These are phyloP conservation scores for Diaporthe velutina DNA, from an alignment of 2,329 filamentous ascomycete species.

Conservation along the genomic window DNA sequence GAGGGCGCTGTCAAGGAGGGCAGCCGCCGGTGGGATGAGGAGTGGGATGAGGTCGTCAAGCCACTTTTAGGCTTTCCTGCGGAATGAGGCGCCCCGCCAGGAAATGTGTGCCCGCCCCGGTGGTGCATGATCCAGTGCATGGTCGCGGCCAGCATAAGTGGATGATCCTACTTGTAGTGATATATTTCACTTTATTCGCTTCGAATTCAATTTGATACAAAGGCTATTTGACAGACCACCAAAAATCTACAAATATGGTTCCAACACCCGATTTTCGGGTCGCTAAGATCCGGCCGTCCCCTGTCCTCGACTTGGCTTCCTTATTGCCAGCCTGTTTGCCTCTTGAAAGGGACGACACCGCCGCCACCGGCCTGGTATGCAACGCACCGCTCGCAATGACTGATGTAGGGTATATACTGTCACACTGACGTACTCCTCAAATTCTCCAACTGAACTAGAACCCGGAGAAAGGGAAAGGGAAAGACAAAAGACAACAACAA, in stretches of 20 bases:
- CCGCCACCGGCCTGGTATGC: conserved; percentile 13
- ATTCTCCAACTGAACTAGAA: neutral
- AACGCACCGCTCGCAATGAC: conserved; percentile 1
- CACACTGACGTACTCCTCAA: conserved; percentile 7
- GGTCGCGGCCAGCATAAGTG: neutral
- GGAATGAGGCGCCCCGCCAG: conserved; percentile 41
- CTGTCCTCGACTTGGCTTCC: neutral
- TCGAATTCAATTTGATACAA: neutral
- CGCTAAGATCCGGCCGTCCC: neutral
- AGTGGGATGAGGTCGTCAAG: conserved; percentile 89
- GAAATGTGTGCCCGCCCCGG: neutral
- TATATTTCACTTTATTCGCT: neutral
- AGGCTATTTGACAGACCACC: neutral
- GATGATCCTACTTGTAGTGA: neutral
- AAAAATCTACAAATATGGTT: conserved; percentile 1
- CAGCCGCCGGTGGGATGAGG: conserved; percentile 85
- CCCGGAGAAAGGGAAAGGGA: neutral
- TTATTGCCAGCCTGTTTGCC: neutral
- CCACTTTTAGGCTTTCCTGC: conserved; percentile 70
- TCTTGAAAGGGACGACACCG: conserved; percentile 1
- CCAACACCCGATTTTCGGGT: neutral
- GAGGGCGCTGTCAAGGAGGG: conserved; percentile 82
- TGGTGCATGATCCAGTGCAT: neutral
- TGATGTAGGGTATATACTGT: conserved; percentile 24
- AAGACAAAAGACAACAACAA: neutral